Base-by-base conservation (phyloP, 2,329 filamentous ascomycete genomes). In the Corynespora cassiicola region DNA sequence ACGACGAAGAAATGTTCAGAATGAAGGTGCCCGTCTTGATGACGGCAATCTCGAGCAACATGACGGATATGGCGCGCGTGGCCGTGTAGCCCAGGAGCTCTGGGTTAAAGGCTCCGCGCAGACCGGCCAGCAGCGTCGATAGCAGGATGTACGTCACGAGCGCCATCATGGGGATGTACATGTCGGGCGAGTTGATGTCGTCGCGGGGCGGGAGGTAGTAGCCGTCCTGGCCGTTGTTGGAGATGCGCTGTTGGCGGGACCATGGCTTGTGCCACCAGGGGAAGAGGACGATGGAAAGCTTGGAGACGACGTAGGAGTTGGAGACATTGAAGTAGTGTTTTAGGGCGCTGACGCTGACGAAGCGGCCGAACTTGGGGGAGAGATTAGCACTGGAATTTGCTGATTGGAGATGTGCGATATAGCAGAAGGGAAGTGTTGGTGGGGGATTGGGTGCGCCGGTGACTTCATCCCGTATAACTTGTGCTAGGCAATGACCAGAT, bases 311-410 rank as follows among this genome's bases (percentile, higher is more conserved):
- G 72, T 99, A 99, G 43, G 83, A 88, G 77, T 99, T 99, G 54
- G 91, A 95, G 50, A 99, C 94, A 73, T 97, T 96, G 77, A 99
- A 99, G 79, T 97, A 99, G 74, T 96, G 94, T 72, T 99, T 99
- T 28, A 99, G 80, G 12, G 90, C 89, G 10, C 87, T 86, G 56
- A 97, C 87, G 63, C 91, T 96, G 71, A 99, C 85, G 73, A 92
- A 96, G 69, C 84, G 82, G 58, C 85, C 86, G 58, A 88, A 75
- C 85, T 88, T 35, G 12, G 17, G 19, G 6, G 2, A 6, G 19
- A 23, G 39, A 50, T 31, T n/a, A n/a, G n/a, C n/a, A 19, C 27
- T 18, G 4, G 22, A 15, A 19, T n/a, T n/a, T n/a, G n/a, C n/a
- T n/a, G n/a, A n/a, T n/a, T n/a, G n/a, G n/a, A n/a, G n/a, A n/a